Conservation (phyloP, 208 protist genomes). For the Wallacemonas rigidus region DNA sequence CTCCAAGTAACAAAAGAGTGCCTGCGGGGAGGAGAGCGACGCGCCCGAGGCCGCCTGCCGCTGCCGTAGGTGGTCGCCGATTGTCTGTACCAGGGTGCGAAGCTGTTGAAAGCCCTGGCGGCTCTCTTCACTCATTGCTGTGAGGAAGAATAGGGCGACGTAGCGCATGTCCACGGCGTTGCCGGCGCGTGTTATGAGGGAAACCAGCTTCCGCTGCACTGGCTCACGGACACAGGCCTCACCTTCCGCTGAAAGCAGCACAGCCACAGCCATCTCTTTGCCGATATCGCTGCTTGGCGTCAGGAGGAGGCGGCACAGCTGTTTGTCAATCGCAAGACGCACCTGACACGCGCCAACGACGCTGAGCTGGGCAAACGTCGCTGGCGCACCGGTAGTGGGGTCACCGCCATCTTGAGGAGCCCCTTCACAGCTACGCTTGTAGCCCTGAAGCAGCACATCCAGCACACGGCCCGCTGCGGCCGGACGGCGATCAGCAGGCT, state of each 20-base stretch:
- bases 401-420: not conserved
- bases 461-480: slow-evolving; percentile 21
- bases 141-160: slow-evolving; percentile 68
- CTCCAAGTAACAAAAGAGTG: slow-evolving; percentile 73
- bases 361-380: not conserved
- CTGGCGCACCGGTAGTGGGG: not conserved
- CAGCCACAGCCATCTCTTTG: slow-evolving; percentile 61
- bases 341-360: slow-evolving; percentile 33
- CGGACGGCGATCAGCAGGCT: slow-evolving; percentile 15
- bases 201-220: slow-evolving; percentile 59
- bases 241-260: slow-evolving; percentile 71
- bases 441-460: slow-evolving; percentile 42
- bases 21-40: slow-evolving; percentile 49
- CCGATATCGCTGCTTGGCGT: slow-evolving; percentile 46
- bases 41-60: slow-evolving; percentile 39
- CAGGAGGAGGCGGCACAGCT: slow-evolving; percentile 58
- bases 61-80: slow-evolving; percentile 53
- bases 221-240: slow-evolving; percentile 48
- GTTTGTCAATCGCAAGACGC: slow-evolving; percentile 58
- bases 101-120: slow-evolving; percentile 56
- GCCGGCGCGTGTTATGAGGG: slow-evolving; percentile 26
- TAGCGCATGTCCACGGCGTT: slow-evolving; percentile 64
- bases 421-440: slow-evolving; percentile 24
- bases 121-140: slow-evolving; percentile 63
- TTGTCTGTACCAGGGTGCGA: slow-evolving; percentile 35